Base-by-base conservation (phyloP, 169 alveolate genomes). In the Plasmodium fragile region DNA sequence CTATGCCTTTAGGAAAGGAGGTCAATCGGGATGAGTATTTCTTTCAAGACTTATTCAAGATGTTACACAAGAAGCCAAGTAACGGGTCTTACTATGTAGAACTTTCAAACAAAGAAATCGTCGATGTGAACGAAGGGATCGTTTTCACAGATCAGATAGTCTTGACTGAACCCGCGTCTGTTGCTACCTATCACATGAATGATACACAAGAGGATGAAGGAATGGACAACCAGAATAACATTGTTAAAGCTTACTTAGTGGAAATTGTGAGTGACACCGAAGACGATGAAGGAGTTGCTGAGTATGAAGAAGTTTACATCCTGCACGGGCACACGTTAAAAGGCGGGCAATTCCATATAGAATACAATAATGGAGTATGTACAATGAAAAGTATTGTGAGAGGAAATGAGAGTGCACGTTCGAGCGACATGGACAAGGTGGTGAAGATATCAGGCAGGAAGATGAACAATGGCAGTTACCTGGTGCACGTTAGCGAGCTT, bases 61-160 rank as follows among this genome's bases (percentile, higher is more conserved):
- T 81, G 43, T 59, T 81, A 59, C 25, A 81, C 41, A 65, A 53
- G 34, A 81, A 52, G 45, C 81, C 81, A 16, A 16, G 36, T 11
- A 59, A 59, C 28, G 91, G 80, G 43, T 81, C 72, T 2, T 81
- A 81, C 41, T 81, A 32, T n/a, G 49, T 81, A 11, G 80, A 81
- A 59, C 0, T 81, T 25, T 49, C 80, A 13, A 59, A 49, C 18
- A 77, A 43, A 36, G 43, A 55, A 43, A 81, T 53, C 6, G 25
- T 7, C 6, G 91, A 81, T n/a, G 36, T 81, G 41, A 80, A 18
- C 36, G 7, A 25, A 0, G 41, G 13, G n/a, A 5, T 65, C 8
- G 4, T 25, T 22, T 49, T 13, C 22, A 65, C 41, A 25, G 75
- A 65, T 25, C 36, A 65, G 75, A 65, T 65, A 65, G 34, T 65